A percentile compares a stretch with the other conserved stretches of the same genome.
phyloP scores from a whole-genome alignment of 495 filamentous ascomycete genomes.

The Trichoderma asperelloides region DNA sequence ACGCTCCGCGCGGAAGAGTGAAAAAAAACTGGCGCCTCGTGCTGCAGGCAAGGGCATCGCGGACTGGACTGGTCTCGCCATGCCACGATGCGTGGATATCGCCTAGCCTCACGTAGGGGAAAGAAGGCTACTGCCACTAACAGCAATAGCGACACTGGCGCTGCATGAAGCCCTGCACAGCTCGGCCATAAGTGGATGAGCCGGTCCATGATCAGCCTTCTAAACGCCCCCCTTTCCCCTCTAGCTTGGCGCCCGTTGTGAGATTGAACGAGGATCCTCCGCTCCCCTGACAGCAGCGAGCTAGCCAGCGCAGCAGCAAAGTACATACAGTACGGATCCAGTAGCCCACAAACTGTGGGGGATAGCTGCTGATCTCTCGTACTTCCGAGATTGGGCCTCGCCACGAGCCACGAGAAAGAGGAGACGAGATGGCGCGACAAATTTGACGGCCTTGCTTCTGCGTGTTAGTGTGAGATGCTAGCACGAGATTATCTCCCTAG shows the following conservation, averaged over 20 bases:
- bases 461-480: neutral
- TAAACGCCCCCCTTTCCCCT: neutral
- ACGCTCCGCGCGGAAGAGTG: neutral
- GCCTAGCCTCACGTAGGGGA: neutral
- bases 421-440: neutral
- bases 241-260: neutral
- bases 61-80: neutral
- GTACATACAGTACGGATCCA: slow-evolving; percentile 1
- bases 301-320: neutral
- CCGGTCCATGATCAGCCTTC: neutral
- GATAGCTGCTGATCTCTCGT: neutral
- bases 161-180: neutral
- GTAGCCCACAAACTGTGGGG: neutral
- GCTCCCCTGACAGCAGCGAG: neutral
- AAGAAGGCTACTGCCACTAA: neutral
- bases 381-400: neutral
- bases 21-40: neutral
- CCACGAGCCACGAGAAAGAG: neutral
- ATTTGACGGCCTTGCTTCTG: neutral
- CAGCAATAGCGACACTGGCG: neutral
- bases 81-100: neutral
- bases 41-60: neutral
- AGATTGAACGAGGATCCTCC: neutral
- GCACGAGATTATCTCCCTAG: neutral
- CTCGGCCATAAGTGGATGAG: neutral